phyloP scores from a whole-genome alignment of 2,329 filamentous ascomycete species.

The Amylocarpus encephaloides region DNA sequence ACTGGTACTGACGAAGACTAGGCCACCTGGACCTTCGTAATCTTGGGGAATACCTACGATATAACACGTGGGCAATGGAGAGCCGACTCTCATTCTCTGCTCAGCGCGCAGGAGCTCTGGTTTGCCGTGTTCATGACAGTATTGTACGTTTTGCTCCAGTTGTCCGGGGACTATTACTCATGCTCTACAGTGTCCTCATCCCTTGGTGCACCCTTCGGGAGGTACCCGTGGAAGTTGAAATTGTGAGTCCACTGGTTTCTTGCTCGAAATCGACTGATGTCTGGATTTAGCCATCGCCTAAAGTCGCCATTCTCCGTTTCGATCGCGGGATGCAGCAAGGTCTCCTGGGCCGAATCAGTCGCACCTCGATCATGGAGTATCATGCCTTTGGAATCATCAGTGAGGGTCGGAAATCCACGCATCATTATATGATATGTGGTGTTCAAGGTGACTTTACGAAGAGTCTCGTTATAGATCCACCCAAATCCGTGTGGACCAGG shows the following conservation, averaged over 20 bases:
- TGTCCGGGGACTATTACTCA: slow-evolving; percentile 14
- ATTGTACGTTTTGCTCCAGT: slow-evolving; percentile 28
- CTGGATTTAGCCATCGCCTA: slow-evolving; percentile 33
- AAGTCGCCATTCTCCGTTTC: slow-evolving; percentile 36
- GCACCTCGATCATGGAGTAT: slow-evolving; percentile 39
- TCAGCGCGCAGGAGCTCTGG: slow-evolving; percentile 37
- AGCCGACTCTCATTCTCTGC: slow-evolving; percentile 30
- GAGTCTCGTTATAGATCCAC: slow-evolving; percentile 35
- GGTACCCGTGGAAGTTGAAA: slow-evolving; percentile 36
- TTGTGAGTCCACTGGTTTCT: slow-evolving; percentile 27
- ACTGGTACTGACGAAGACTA: slow-evolving; percentile 16
- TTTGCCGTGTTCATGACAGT: slow-evolving; percentile 38
- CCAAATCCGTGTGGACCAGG: slow-evolving; percentile 36
- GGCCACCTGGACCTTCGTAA: slow-evolving; percentile 36
- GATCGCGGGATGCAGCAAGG: slow-evolving; percentile 38
- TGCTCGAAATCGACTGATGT: slow-evolving; percentile 16
- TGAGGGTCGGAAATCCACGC: slow-evolving; percentile 33
- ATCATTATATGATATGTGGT: slow-evolving; percentile 39
- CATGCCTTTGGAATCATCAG: slow-evolving; percentile 39
- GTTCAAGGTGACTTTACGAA: slow-evolving; percentile 39
- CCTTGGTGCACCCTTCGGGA: slow-evolving; percentile 37
- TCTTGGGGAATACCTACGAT: slow-evolving; percentile 36
- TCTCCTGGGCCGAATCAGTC: slow-evolving; percentile 36
- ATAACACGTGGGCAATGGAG: slow-evolving; percentile 33
- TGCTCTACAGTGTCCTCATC: slow-evolving; percentile 32